Evolutionary conservation across 2,329 filamentous ascomycete species (phyloP), one percentile per base, ranked within the genome.

Genomic region (Arthrobotrys conoides): DNA sequence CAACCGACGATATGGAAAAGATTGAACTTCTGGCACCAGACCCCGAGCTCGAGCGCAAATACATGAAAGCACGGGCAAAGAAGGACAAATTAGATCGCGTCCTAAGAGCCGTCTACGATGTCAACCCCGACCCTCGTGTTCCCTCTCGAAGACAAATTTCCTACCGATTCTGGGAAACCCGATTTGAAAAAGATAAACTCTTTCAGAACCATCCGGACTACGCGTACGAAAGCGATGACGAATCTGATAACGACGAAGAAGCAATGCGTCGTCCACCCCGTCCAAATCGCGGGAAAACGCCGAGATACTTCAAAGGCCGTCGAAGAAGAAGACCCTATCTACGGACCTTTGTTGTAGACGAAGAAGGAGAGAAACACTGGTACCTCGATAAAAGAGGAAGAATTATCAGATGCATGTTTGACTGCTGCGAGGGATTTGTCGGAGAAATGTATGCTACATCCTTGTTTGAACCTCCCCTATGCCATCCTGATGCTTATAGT

Each of bases 191-290:
- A 5, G 9, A 30, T 14, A 4, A 18, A 18, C 1, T 6, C n/a
- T 8, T 5, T 5, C 44, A 46, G 8, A 20, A 20, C n/a, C 8
- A 20, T 16, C 9, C 10, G 9, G 10, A 27, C 20, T 12, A 51
- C 27, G 14, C 2, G 1, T n/a, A 20, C 9, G 48, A 27, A 1
- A 27, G 12, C 36, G 18, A 4, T 24, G 46, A 10, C 14, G 48
- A 27, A 5, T n/a, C 41, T 12, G 20, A 44, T 18, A 55, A 67
- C 41, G 67, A 67, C 41, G 61, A 67, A 2, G 63, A 66, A n/a
- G 51, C 38, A 8, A 73, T 73, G 70, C 70, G 70, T 16, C 61
- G 63, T 22, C 70, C 70, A 5, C 36, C 4, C 9, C 4, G 36
- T 38, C 36, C 36, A 3, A 1, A 2, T 41, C 38, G 38, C 16